Percentiles rank a stretch among this genome's conserved stretches.
Conservation (phyloP, 1,284 basidiomycete genomes). For the Gomphus sp. region DNA sequence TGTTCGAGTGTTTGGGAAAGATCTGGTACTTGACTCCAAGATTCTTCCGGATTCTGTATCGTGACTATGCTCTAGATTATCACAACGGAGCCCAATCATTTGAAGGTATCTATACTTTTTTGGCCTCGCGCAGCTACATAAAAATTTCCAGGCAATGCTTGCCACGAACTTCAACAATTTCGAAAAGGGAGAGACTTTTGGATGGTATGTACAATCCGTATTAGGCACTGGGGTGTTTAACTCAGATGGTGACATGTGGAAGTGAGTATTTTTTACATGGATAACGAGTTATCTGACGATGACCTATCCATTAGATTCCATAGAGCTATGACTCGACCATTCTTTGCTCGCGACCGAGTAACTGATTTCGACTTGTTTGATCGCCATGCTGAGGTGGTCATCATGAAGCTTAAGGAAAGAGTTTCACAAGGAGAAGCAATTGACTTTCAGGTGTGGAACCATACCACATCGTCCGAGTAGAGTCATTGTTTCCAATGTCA, state of each 20-base stretch:
- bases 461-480: background rate
- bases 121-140: background rate
- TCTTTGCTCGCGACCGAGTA: conserved; percentile 45
- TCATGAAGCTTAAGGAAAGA: conserved; percentile 31
- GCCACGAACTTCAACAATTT: conserved; percentile 34
- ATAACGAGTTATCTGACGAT: background rate
- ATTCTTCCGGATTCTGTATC: background rate
- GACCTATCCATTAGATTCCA: conserved; percentile 32
- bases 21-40: background rate
- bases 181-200: conserved; percentile 27
- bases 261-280: conserved; percentile 23
- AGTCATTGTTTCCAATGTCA: background rate
- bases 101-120: conserved; percentile 17
- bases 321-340: conserved; percentile 47
- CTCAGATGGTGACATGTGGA: conserved; percentile 50
- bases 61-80: conserved; percentile 15
- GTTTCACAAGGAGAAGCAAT: conserved; percentile 34
- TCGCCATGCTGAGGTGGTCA: conserved; percentile 31
- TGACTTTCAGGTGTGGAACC: conserved; percentile 36
- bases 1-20: background rate
- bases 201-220: conserved; percentile 20
- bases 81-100: conserved; percentile 26
- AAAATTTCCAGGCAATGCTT: conserved; percentile 23
- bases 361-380: conserved; percentile 48
- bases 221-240: conserved; percentile 54